Percentiles rank a stretch among this genome's conserved stretches.
phyloP scores from a whole-genome alignment of 352 stramenopile species.

The Globisporangium perplexum region DNA sequence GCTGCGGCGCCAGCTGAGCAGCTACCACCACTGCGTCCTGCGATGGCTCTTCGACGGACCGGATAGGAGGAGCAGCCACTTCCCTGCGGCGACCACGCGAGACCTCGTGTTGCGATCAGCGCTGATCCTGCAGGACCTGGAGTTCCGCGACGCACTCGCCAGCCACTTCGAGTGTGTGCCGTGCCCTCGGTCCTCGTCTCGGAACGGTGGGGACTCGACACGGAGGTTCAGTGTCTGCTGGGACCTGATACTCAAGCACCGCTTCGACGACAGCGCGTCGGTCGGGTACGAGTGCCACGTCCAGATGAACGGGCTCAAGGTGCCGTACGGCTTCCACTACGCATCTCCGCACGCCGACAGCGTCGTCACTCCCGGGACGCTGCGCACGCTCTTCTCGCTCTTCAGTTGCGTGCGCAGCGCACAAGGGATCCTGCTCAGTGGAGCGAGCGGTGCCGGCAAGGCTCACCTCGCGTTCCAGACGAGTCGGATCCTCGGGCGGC shows the following conservation, averaged over 20 bases:
- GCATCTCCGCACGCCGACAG: conserved; percentile 17
- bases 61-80: too few species aligned
- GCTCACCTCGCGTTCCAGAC: conserved; percentile 31
- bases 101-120: conserved; percentile 22
- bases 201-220: background rate
- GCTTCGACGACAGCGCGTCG: conserved; percentile 48
- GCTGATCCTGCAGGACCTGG: conserved; percentile 46
- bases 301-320: conserved; percentile 35
- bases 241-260: conserved; percentile 54
- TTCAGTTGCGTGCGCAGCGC: conserved; percentile 36
- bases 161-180: conserved; percentile 17
- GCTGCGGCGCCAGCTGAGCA: conserved; percentile 3
- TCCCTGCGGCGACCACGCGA: conserved; percentile 1
- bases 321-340: conserved; percentile 71
- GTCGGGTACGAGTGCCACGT: conserved; percentile 63
- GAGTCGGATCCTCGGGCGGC: conserved; percentile 36
- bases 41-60: conserved; percentile 3
- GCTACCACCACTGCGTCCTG: background rate
- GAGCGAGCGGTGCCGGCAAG: conserved; percentile 25
- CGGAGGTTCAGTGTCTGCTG: conserved; percentile 18
- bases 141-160: conserved; percentile 41
- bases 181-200: background rate
- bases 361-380: conserved; percentile 37
- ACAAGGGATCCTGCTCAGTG: conserved; percentile 23
- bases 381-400: conserved; percentile 46